Evolutionary conservation across 768 basidiomycete genomes (phyloP), one percentile per base, ranked within the genome.

Genomic region (Tylopilus sp.): DNA sequence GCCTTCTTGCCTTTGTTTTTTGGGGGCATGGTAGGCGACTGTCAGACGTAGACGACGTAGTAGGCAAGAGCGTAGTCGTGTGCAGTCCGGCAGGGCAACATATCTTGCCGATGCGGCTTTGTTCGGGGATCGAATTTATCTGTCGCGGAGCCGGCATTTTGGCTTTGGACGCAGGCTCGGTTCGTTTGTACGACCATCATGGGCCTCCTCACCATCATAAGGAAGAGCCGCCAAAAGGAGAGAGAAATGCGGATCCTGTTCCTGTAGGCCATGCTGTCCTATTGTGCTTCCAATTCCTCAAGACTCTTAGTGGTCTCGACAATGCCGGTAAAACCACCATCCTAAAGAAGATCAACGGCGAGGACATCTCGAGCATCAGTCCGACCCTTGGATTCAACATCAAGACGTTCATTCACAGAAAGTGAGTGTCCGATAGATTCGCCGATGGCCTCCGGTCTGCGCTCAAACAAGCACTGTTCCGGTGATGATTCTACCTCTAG

Each of bases 241-340:
- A 88, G 85, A 70, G 95, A 98, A 69, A 98, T 98, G 90, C 83
- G 96, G 29, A 80, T 98, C 49, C 78, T 99, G 44, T 98, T 98
- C 73, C 84, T 96, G 92, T 90, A 69, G 55, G 82, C 63, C 19
- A n/a, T 50, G 55, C 38, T 25, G 46, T 53, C 33, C 45, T 55
- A 48, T 17, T 58, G 24, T 26, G 16, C 41, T 21, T 52, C 45
- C 47, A 38, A 24, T 45, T 52, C 47, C 54, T 67, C 64, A 57
- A 56, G 55, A 52, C 54, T 45, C 52, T 31, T 66, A 98, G 96
- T 40, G 96, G 97, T 10, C 83, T 99, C 16, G 97, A 98, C 70
- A 98, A 99, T 66, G 97, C 96, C 2, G 97, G 97, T 48, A 98
- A 99, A 77, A 98, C 97, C 2, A 99, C 96, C 3, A 97, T 98